Conservation (phyloP, 2,329 filamentous ascomycete species). For the Apiospora aurea region DNA sequence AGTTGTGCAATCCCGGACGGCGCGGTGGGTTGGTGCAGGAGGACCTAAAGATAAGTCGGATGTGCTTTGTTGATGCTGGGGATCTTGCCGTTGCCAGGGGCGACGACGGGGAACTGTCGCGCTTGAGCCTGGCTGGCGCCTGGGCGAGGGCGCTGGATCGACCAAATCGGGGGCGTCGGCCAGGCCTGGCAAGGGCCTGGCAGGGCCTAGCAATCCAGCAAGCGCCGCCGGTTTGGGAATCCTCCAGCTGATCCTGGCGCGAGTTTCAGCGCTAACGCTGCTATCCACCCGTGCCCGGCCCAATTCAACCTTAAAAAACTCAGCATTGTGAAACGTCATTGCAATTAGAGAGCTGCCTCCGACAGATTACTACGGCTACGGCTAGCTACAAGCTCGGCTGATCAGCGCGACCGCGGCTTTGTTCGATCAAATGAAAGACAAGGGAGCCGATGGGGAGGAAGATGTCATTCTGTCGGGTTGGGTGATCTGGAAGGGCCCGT, state of each 20-base stretch:
- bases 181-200: not conserved
- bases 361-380: not conserved
- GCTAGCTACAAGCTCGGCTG: not conserved
- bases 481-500: not conserved
- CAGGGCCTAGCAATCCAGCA: not conserved
- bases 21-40: constrained; percentile 17
- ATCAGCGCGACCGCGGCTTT: not conserved
- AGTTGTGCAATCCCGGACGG: constrained; percentile 19
- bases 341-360: not conserved
- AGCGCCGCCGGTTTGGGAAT: constrained; percentile 10
- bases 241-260: constrained; percentile 10
- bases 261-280: constrained; percentile 19
- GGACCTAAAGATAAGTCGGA: constrained; percentile 16
- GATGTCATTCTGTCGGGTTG: not conserved
- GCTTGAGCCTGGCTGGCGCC: constrained; percentile 1
- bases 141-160: constrained; percentile 10
- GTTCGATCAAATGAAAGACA: not conserved
- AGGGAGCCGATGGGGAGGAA: not conserved
- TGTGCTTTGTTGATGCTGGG: constrained; percentile 5
- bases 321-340: constrained; percentile 11
- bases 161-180: not conserved
- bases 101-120: not conserved
- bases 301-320: constrained; percentile 13
- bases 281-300: constrained; percentile 7
- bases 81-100: not conserved